Percentiles rank a stretch among this genome's conserved stretches.
These are phyloP conservation scores for Picochlorum sp. DNA, from an alignment of 139 green algal species.

Conservation along the genomic window DNA sequence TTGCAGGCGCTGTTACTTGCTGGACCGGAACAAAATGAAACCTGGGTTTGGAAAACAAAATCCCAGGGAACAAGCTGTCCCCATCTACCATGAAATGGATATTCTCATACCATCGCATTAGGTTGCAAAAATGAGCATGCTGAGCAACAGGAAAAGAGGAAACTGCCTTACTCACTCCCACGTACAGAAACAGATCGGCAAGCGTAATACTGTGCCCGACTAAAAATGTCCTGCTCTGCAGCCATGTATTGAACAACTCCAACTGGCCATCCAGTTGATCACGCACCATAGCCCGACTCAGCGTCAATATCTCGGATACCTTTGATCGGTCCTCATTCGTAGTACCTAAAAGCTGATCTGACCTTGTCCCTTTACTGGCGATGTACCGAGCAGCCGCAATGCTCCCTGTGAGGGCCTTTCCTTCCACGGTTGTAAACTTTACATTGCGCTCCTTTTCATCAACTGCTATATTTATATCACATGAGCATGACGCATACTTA, in stretches of 20 bases:
- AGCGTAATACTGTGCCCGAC: slow-evolving; percentile 22
- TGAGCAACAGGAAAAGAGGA: slow-evolving; percentile 57
- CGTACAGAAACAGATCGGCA: slow-evolving; percentile 43
- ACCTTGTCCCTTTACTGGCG: slow-evolving; percentile 3
- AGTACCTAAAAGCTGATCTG: slow-evolving; percentile 18
- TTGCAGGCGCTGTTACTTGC: slow-evolving; percentile 5
- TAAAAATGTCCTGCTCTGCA: slow-evolving; percentile 25
- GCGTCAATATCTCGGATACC: slow-evolving; percentile 35
- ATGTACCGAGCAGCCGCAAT: slow-evolving; percentile 20
- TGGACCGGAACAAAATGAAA: slow-evolving; percentile 16
- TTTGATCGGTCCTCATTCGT: slow-evolving; percentile 20
- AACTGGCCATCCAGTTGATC: slow-evolving; percentile 26
- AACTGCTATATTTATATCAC: not conserved
- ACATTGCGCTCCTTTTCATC: not conserved
- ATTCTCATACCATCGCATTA: slow-evolving; percentile 62
- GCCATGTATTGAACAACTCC: slow-evolving; percentile 14
- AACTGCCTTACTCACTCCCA: slow-evolving; percentile 19
- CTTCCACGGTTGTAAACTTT: slow-evolving; percentile 6
- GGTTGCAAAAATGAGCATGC: slow-evolving; percentile 47
- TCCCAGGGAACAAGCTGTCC: slow-evolving; percentile 16
- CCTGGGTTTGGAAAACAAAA: slow-evolving; percentile 19
- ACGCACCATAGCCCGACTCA: slow-evolving; percentile 16
- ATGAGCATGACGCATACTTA: not conserved
- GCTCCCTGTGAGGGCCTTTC: slow-evolving; percentile 7
- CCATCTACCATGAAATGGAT: slow-evolving; percentile 28